phyloP scores from a whole-genome alignment of 768 basidiomycete species.

The Mycena amicta region DNA sequence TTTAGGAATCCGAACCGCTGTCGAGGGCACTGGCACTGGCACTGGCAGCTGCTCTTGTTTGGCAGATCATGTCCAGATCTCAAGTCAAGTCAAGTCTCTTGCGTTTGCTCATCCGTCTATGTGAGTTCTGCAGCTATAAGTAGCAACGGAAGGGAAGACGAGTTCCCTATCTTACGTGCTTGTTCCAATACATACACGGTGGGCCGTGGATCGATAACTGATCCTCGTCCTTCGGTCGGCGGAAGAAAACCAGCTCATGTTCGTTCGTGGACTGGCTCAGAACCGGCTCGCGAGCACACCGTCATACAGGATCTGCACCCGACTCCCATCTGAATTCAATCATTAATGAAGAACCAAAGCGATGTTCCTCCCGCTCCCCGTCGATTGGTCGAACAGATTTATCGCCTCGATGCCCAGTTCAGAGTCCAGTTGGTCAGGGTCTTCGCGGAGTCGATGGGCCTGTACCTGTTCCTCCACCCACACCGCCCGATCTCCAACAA shows the following conservation, averaged over 20 bases:
- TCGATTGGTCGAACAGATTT: conserved; percentile 73
- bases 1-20: not conserved
- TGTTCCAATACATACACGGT: no score
- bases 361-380: conserved; percentile 74
- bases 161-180: no score
- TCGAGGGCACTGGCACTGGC: not conserved
- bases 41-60: conserved; percentile 9
- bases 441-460: no score
- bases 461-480: conserved; percentile 59
- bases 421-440: no score
- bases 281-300: not conserved
- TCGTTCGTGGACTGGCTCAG: not conserved
- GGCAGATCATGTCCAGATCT: conserved; percentile 24
- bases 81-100: no score
- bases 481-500: conserved; percentile 60
- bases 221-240: not conserved
- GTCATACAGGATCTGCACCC: not conserved
- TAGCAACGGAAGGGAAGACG: no score
- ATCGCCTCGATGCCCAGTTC: conserved; percentile 43
- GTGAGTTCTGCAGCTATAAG: no score
- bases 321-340: not conserved
- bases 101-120: no score
- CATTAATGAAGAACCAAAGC: no score
- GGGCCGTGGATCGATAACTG: not conserved
- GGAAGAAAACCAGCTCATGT: not conserved